Evolutionary conservation across 352 stramenopile genomes (phyloP).

Genomic region (Globisporangium spiculum): DNA sequence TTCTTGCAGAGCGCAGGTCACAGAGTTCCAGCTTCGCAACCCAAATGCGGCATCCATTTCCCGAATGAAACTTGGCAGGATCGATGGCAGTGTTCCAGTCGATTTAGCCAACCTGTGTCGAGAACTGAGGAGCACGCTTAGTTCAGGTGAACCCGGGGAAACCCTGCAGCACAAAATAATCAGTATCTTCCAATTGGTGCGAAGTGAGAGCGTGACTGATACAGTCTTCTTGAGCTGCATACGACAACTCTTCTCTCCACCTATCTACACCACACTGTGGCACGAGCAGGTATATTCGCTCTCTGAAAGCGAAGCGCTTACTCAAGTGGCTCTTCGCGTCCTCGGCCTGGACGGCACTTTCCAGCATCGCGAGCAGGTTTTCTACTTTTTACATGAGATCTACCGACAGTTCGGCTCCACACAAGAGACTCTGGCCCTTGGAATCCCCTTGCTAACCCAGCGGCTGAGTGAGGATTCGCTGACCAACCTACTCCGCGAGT

Average conservation of each 20-base stretch:
- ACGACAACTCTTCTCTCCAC: background rate
- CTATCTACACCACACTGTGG: background rate
- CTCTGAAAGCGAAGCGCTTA: background rate
- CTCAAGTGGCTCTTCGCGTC: background rate
- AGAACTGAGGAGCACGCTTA: background rate
- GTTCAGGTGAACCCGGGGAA: background rate
- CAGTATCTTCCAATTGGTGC: background rate
- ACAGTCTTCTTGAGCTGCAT: background rate
- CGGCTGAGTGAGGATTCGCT: slow-evolving; percentile 1
- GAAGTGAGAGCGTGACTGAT: background rate
- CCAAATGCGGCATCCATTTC: no score
- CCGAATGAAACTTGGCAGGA: background rate
- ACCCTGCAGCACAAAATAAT: background rate
- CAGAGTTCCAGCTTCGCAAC: background rate
- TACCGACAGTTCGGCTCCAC: background rate
- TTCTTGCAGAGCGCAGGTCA: background rate
- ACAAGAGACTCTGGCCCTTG: background rate
- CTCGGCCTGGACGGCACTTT: slow-evolving; percentile 1
- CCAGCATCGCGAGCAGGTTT: background rate
- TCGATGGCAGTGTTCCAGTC: background rate
- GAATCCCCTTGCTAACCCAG: background rate
- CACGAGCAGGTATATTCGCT: background rate
- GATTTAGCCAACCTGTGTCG: background rate
- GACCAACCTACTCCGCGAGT: background rate
- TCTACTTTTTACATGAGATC: background rate